Evolutionary conservation across 345 rosid species (phyloP), one percentile per base, ranked within the genome.

Genomic region (Eucalyptus melliodora): DNA sequence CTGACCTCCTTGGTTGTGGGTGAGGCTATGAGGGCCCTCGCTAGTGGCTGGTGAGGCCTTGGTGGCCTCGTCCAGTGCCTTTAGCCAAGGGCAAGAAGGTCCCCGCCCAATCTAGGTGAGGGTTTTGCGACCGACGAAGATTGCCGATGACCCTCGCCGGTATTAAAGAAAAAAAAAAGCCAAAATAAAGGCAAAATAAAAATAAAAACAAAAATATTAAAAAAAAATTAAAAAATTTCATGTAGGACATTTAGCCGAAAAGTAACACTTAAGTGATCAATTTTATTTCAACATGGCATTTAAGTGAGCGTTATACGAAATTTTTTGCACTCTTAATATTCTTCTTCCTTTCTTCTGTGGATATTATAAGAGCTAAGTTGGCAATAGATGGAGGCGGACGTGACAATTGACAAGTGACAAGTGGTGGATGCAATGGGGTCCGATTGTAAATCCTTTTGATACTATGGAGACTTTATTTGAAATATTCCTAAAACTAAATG

Each of bases 1-100:
- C 0, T 53, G 0, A 53, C 59, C 24, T 19, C 24, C 4, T 0
- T 0, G 0, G 5, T 5, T 2, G 0, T 53, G 59, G 24, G 59
- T 53, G 59, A 53, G 24, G 59, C 5, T 0, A 0, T 53, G 24
- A 53, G 59, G 59, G 24, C 10, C 59, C 59, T 53, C 5, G 1
- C 24, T 8, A 53, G 24, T 2, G 10, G 2, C 24, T 1, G 0
- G 1, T 53, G 56, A 53, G 56, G 24, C 56, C 10, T 53, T 53
- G 24, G 24, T 53, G 59, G 59, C 26, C 59, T 53, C 11, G 1
- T 53, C 59, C 2, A 21, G 1, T 53, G 26, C 59, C 59, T 53
- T 53, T 11, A 53, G 5, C 26, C 26, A 53, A 53, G 5, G 59
- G 59, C 59, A 53, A 53, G 59, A 53, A 53, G 59, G 11, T 53